Evolutionary conservation across 2,329 filamentous ascomycete species (phyloP).

Genomic region (Pyrenochaeta sp.): DNA sequence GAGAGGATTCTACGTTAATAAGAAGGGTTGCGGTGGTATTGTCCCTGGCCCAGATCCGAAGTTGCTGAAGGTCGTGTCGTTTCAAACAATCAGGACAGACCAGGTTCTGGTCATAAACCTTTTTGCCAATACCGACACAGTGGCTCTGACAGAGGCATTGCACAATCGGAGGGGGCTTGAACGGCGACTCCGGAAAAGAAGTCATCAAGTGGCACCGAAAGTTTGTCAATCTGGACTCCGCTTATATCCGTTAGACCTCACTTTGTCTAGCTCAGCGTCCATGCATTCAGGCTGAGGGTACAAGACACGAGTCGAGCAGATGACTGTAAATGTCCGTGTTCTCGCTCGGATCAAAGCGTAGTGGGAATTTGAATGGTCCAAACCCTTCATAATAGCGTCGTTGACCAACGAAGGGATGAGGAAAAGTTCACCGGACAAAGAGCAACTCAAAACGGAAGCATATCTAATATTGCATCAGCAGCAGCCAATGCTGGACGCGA

Average conservation of each 20-base stretch:
- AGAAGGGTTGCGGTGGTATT: slow-evolving; percentile 20
- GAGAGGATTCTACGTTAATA: slow-evolving; percentile 28
- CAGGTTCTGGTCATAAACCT: slow-evolving; percentile 25
- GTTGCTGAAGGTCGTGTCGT: slow-evolving; percentile 35
- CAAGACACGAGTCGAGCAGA: background rate
- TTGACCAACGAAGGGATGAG: slow-evolving; percentile 2
- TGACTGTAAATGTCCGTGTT: background rate
- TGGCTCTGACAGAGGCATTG: slow-evolving; percentile 27
- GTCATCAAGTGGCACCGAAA: slow-evolving; percentile 28
- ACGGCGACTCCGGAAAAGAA: slow-evolving; percentile 17
- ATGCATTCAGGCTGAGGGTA: slow-evolving; percentile 13
- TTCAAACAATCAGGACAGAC: slow-evolving; percentile 35
- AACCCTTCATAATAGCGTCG: background rate
- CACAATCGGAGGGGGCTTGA: slow-evolving; percentile 36
- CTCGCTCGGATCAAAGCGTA: background rate
- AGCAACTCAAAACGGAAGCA: slow-evolving; percentile 15
- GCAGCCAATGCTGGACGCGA: slow-evolving; percentile 19
- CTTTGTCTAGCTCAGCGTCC: slow-evolving; percentile 19
- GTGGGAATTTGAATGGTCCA: background rate
- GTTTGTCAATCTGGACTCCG: slow-evolving; percentile 19
- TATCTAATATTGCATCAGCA: slow-evolving; percentile 14
- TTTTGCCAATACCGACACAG: slow-evolving; percentile 41
- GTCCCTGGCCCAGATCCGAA: slow-evolving; percentile 25
- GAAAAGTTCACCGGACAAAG: background rate
- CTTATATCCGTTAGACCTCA: slow-evolving; percentile 10